Evolutionary conservation across 768 basidiomycete genomes (phyloP).

Genomic region (Kwoniella botswanensis): DNA sequence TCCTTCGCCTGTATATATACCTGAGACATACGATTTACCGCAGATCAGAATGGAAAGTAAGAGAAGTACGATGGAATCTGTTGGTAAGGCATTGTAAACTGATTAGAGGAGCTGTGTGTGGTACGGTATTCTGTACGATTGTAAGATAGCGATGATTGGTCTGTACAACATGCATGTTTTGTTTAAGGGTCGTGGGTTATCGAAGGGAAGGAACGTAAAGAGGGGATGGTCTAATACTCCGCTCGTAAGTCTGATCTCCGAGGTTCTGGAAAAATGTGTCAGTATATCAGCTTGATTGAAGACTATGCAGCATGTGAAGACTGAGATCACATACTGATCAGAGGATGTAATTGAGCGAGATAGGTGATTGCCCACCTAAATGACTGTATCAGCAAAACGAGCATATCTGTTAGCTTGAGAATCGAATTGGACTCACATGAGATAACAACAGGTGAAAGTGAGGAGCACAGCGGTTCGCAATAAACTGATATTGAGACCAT

Average conservation of each 20-base stretch:
- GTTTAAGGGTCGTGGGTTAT: not conserved
- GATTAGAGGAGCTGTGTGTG: not conserved
- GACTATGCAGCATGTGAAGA: too few species aligned
- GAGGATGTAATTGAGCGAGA: slow-evolving; percentile 87
- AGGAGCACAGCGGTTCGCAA: slow-evolving; percentile 81
- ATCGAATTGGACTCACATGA: slow-evolving; percentile 63
- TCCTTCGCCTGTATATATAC: not conserved
- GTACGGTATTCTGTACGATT: too few species aligned
- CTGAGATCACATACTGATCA: slow-evolving; percentile 81
- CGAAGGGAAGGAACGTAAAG: not conserved
- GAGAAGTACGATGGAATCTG: not conserved
- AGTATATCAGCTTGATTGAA: not conserved
- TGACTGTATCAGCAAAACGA: too few species aligned
- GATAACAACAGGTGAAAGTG: slow-evolving; percentile 79
- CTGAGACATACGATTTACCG: not conserved
- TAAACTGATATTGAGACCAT: slow-evolving; percentile 64
- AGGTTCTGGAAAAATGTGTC: slow-evolving; percentile 23
- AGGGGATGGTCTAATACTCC: slow-evolving; percentile 26
- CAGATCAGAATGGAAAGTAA: not conserved
- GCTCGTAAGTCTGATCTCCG: slow-evolving; percentile 36
- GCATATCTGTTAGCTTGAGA: too few species aligned
- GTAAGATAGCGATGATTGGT: not conserved
- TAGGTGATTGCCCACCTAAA: slow-evolving; percentile 88
- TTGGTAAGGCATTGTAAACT: not conserved
- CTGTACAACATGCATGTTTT: slow-evolving; percentile 31